Conservation (phyloP, 352 stramenopile genomes). For the Phytophthora sojae region DNA sequence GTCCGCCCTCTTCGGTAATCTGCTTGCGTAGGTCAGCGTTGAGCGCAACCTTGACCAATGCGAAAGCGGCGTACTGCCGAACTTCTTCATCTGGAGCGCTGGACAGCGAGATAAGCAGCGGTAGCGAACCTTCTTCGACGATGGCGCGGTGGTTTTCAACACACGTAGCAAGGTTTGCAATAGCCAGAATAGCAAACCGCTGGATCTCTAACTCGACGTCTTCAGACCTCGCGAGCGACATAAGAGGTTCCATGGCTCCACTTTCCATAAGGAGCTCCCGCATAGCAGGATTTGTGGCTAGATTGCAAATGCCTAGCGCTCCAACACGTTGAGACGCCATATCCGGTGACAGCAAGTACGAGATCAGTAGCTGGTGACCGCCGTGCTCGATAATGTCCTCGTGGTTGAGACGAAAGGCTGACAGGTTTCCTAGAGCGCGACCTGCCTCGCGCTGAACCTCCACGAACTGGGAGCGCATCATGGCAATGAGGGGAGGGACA, state of each 20-base stretch:
- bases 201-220: conserved; percentile 97
- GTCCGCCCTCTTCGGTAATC: conserved; percentile 95
- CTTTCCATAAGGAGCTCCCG: conserved; percentile 93
- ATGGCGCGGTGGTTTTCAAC: conserved; percentile 95
- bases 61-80: conserved; percentile 95
- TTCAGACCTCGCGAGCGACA: conserved; percentile 93
- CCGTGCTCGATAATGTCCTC: conserved; percentile 92
- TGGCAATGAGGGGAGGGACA: conserved; percentile 91
- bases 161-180: conserved; percentile 95
- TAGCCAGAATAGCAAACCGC: conserved; percentile 92
- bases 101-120: conserved; percentile 95
- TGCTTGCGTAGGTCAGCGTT: conserved; percentile 95
- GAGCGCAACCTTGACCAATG: conserved; percentile 95
- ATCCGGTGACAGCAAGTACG: conserved; percentile 95
- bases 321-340: conserved; percentile 94
- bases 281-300: conserved; percentile 93
- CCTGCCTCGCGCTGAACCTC: conserved; percentile 94
- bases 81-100: conserved; percentile 95
- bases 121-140: conserved; percentile 94
- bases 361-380: conserved; percentile 95
- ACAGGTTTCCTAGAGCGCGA: conserved; percentile 94
- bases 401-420: conserved; percentile 89
- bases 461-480: conserved; percentile 96
- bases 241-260: conserved; percentile 95
- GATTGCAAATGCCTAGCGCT: conserved; percentile 94